A percentile compares a stretch with the other conserved stretches of the same genome.
These are phyloP conservation scores for Dactylellina cionopaga DNA, from an alignment of 2,329 filamentous ascomycete genomes.

Conservation along the genomic window DNA sequence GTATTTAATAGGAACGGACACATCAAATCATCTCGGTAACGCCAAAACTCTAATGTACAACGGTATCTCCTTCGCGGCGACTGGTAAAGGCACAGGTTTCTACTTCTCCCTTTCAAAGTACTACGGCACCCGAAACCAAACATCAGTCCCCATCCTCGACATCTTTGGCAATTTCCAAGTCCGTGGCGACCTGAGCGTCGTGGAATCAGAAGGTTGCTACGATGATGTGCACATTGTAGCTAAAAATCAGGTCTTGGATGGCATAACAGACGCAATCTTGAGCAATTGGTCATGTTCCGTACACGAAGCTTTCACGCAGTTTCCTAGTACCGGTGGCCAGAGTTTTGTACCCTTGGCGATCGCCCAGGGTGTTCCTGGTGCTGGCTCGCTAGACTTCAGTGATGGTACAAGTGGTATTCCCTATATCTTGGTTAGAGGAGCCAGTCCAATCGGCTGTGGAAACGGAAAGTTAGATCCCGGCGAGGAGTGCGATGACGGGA, in stretches of 20 bases:
- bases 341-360: slow-evolving; percentile 62
- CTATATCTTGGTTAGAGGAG: slow-evolving; percentile 63
- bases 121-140: slow-evolving; percentile 58
- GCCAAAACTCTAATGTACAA: slow-evolving; percentile 61
- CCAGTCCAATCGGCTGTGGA: slow-evolving; percentile 62
- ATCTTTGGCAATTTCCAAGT: slow-evolving; percentile 62
- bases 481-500: slow-evolving; percentile 63
- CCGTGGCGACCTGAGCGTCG: slow-evolving; percentile 59
- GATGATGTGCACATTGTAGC: slow-evolving; percentile 62
- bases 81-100: slow-evolving; percentile 59
- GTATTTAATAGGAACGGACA: slow-evolving; percentile 36
- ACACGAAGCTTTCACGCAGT: slow-evolving; percentile 62
- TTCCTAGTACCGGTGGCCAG: slow-evolving; percentile 58
- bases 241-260: slow-evolving; percentile 58
- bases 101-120: slow-evolving; percentile 64
- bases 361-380: slow-evolving; percentile 60
- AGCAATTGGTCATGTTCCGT: slow-evolving; percentile 63
- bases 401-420: slow-evolving; percentile 61
- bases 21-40: slow-evolving; percentile 56
- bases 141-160: slow-evolving; percentile 57
- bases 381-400: slow-evolving; percentile 59
- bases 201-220: slow-evolving; percentile 58
- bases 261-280: slow-evolving; percentile 60
- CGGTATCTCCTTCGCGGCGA: slow-evolving; percentile 60
- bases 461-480: slow-evolving; percentile 60